These are phyloP conservation scores for Anastatica hierochuntica DNA, from an alignment of 345 rosid species.

Conservation along the genomic window DNA sequence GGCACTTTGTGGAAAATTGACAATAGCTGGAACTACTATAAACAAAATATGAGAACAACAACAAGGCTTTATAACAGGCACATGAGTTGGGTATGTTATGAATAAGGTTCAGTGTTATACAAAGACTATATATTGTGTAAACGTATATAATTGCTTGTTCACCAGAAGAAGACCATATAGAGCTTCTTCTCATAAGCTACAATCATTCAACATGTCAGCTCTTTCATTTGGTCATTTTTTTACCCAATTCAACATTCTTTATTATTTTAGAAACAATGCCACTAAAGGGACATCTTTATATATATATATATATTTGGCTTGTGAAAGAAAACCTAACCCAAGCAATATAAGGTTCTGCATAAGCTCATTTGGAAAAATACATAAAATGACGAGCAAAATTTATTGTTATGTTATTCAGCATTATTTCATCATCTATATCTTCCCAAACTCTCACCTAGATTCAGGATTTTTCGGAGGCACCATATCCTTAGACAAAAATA, in stretches of 20 bases:
- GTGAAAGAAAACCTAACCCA: slow-evolving; percentile 43
- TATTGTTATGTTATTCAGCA: slow-evolving; percentile 62
- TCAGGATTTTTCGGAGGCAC: slow-evolving; percentile 97
- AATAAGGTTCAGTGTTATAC: too few relatives aligned
- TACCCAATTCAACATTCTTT: slow-evolving; percentile 10
- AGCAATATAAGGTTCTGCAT: slow-evolving; percentile 76
- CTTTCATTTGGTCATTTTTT: slow-evolving; percentile 97
- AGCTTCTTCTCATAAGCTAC: not conserved
- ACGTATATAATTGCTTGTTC: too few relatives aligned
- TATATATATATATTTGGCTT: not conserved
- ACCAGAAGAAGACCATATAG: not conserved
- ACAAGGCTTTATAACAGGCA: too few relatives aligned
- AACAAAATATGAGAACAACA: too few relatives aligned
- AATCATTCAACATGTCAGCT: slow-evolving; percentile 54
- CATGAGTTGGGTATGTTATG: too few relatives aligned
- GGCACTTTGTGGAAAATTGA: too few relatives aligned
- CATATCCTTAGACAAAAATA: slow-evolving; percentile 51
- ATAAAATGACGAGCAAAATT: slow-evolving; percentile 75
- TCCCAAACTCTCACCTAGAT: slow-evolving; percentile 76
- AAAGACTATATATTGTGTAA: too few relatives aligned
- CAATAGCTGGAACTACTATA: too few relatives aligned
- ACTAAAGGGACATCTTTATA: too few relatives aligned
- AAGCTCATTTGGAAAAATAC: slow-evolving; percentile 88
- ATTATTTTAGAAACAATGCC: not conserved
- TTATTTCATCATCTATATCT: slow-evolving; percentile 64